Base-by-base conservation (phyloP, 2,329 filamentous ascomycete genomes). In the Metarhizium anisopliae region DNA sequence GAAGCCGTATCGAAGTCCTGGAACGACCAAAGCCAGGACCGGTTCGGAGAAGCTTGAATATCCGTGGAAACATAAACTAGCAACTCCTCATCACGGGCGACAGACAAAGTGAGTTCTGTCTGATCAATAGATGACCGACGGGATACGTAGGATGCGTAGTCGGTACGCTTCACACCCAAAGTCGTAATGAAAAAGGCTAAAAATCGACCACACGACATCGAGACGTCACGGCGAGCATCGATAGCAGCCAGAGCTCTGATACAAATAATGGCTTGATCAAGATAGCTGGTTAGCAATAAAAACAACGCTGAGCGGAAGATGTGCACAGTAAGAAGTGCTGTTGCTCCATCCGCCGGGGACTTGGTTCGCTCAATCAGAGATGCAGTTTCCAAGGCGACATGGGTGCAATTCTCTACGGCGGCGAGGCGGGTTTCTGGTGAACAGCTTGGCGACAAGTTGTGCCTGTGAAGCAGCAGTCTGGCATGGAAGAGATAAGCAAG, bases 261-360 rank as follows among this genome's bases (percentile, higher is more conserved):
- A 62, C 92, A 90, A 2, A 83, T 81, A 11, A 86, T 71, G 0
- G 93, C 92, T 2, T 85, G 79, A 4, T 86, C 82, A 65, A 86
- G 88, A 53, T 90, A 85, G 47, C 85, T 85, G 1, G 83, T 81
- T 53, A 95, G 82, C 25, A 93, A 81, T 4, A 96, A 76, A 56
- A 96, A 84, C 1, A 97, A 78, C 2, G 88, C 80, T 65, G 88
- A 95, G 25, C 93, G 87, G 83, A 95, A 96, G 49, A 96, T 78
- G 67, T 97, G 94, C 14, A 83, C 84, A 56, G 90, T 88, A 8
- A 95, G 77, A 62, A 93, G 82, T 4, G 87, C 83, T 1, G 87
- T 90, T 3, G 90, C 84, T 11, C 85, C 82, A 38, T 84, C 81
- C 4, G 82, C 79, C 1, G 91, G 75, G 10, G 81, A 77, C 3